These are phyloP conservation scores for Kwoniella heveanensis DNA, from an alignment of 768 basidiomycete genomes.

Conservation along the genomic window DNA sequence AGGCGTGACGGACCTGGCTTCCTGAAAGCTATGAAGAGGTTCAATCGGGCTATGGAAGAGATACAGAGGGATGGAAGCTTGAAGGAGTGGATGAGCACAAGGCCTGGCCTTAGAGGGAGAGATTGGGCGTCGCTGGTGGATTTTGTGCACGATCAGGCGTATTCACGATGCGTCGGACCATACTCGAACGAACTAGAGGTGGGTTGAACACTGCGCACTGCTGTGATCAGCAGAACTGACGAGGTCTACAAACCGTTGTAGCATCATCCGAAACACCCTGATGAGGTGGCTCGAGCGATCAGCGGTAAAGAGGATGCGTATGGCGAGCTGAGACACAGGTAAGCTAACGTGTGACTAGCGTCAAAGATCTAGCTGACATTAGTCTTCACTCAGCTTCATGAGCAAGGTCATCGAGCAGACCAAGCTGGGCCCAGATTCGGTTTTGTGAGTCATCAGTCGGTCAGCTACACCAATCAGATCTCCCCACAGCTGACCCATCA, in stretches of 20 bases:
- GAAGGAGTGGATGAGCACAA: constrained; percentile 17
- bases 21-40: constrained; percentile 45
- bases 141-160: constrained; percentile 70
- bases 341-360: constrained; percentile 12
- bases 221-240: background rate
- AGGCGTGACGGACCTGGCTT: constrained; percentile 51
- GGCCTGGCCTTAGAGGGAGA: constrained; percentile 3
- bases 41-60: constrained; percentile 43
- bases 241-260: constrained; percentile 36
- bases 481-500: background rate
- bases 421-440: constrained; percentile 63
- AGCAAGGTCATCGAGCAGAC: constrained; percentile 66
- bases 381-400: constrained; percentile 58
- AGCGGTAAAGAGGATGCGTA: constrained; percentile 50
- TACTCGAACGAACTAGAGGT: constrained; percentile 75
- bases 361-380: constrained; percentile 1
- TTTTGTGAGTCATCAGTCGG: constrained; percentile 64
- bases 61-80: constrained; percentile 34
- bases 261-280: constrained; percentile 88
- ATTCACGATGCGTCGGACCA: constrained; percentile 90
- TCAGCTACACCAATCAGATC: background rate
- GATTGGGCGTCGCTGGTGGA: constrained; percentile 52
- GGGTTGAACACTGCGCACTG: constrained; percentile 59
- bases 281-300: constrained; percentile 60
- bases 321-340: constrained; percentile 54